These are phyloP conservation scores for Aspergillus sp. DNA, from an alignment of 2,329 filamentous ascomycete species.

Conservation along the genomic window DNA sequence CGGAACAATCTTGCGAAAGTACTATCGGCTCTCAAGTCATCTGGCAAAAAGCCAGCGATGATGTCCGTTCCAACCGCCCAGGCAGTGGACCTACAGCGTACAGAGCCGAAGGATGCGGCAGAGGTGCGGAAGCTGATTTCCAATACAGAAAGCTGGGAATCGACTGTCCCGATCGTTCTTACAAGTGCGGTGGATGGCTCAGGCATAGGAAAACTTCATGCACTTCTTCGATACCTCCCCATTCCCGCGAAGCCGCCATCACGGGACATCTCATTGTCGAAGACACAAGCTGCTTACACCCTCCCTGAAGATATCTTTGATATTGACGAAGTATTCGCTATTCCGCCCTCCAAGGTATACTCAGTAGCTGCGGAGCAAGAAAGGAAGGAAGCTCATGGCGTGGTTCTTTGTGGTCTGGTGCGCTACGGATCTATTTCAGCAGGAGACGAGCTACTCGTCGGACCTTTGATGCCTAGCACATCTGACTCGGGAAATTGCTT, in stretches of 20 bases:
- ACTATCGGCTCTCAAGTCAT: slow-evolving; percentile 74
- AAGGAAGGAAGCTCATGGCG: slow-evolving; percentile 55
- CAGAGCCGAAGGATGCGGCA: slow-evolving; percentile 58
- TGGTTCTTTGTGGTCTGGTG: slow-evolving; percentile 83
- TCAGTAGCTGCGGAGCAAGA: slow-evolving; percentile 43
- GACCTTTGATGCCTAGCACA: slow-evolving; percentile 63
- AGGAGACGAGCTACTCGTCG: slow-evolving; percentile 75
- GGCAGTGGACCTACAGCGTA: slow-evolving; percentile 57
- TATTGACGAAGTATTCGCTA: slow-evolving; percentile 84
- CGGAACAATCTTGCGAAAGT: slow-evolving; percentile 71
- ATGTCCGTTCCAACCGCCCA: slow-evolving; percentile 52
- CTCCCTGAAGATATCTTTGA: slow-evolving; percentile 73
- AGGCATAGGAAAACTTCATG: slow-evolving; percentile 79
- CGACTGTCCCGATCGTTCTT: slow-evolving; percentile 77
- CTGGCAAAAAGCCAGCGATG: slow-evolving; percentile 72
- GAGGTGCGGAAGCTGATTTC: slow-evolving; percentile 62
- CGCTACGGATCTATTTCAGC: slow-evolving; percentile 76
- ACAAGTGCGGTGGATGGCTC: slow-evolving; percentile 84
- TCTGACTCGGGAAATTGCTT: slow-evolving; percentile 52
- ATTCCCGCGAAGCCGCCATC: slow-evolving; percentile 54
- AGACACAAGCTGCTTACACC: slow-evolving; percentile 35
- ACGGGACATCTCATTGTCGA: slow-evolving; percentile 24
- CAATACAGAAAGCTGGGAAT: slow-evolving; percentile 42
- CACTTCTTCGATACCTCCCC: slow-evolving; percentile 74
- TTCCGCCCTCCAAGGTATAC: slow-evolving; percentile 64